These are phyloP conservation scores for Didymella sp. DNA, from an alignment of 2,329 filamentous ascomycete genomes.

Conservation along the genomic window DNA sequence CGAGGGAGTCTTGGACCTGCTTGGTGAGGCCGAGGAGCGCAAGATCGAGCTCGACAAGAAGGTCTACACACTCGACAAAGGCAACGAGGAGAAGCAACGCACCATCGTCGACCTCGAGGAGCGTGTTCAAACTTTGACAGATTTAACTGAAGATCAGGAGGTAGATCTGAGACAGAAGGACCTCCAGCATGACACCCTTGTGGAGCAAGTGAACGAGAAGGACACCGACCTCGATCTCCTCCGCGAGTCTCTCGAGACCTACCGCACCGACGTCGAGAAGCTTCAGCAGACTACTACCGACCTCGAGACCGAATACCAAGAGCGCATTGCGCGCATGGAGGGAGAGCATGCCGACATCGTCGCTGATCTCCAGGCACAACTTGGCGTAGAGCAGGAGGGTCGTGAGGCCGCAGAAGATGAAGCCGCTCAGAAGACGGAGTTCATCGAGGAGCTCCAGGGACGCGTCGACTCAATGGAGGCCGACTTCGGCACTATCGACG, in stretches of 20 bases:
- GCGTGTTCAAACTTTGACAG: constrained; percentile 33
- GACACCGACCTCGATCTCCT: constrained; percentile 48
- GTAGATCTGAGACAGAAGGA: constrained; percentile 42
- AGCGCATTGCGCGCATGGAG: constrained; percentile 49
- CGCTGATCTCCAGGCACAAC: constrained; percentile 46
- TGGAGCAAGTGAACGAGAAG: constrained; percentile 43
- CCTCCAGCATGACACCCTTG: constrained; percentile 37
- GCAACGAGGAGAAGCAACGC: constrained; percentile 48
- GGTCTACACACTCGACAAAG: constrained; percentile 47
- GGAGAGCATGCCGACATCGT: constrained; percentile 48
- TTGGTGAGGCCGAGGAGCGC: constrained; percentile 44
- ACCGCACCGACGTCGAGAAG: constrained; percentile 49
- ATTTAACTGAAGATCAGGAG: constrained; percentile 45
- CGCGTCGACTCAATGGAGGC: constrained; percentile 48
- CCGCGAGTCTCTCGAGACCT: constrained; percentile 49
- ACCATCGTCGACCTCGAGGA: constrained; percentile 50
- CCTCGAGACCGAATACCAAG: constrained; percentile 51
- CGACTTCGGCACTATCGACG: constrained; percentile 44
- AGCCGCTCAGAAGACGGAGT: constrained; percentile 47
- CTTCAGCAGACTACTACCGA: constrained; percentile 48
- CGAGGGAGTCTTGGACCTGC: constrained; percentile 38
- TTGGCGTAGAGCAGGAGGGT: constrained; percentile 47
- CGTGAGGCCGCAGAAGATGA: constrained; percentile 51
- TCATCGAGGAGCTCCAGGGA: constrained; percentile 51
- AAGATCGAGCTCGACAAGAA: constrained; percentile 48